Evolutionary conservation across 2,329 filamentous ascomycete genomes (phyloP).

Genomic region (Talaromyces amestolkiae): DNA sequence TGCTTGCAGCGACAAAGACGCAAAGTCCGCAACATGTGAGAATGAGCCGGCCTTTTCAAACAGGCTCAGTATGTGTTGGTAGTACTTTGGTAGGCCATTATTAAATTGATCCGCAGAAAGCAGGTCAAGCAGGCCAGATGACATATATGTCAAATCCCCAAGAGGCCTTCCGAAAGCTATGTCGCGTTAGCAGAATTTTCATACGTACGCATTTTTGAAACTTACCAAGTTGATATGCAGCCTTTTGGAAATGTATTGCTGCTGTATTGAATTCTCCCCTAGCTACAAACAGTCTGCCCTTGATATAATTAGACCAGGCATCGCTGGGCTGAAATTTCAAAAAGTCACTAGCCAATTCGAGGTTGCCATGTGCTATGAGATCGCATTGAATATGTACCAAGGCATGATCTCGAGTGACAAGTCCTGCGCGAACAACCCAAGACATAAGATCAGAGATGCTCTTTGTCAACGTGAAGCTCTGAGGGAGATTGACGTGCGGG

Average conservation of each 20-base stretch:
- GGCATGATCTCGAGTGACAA: constrained; percentile 55
- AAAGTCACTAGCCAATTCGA: constrained; percentile 65
- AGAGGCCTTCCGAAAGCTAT: constrained; percentile 44
- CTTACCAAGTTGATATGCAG: constrained; percentile 78
- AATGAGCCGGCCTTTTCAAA: constrained; percentile 76
- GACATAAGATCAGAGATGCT: constrained; percentile 46
- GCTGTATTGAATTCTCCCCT: constrained; percentile 72
- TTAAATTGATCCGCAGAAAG: constrained; percentile 68
- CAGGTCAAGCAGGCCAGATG: constrained; percentile 67
- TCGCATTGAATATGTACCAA: constrained; percentile 67
- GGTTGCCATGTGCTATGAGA: constrained; percentile 65
- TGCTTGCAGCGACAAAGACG: constrained; percentile 70
- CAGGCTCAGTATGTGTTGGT: constrained; percentile 77
- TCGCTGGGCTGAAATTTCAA: constrained; percentile 61
- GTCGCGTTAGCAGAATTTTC: constrained; percentile 14
- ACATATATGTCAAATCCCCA: constrained; percentile 47
- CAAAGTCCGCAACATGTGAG: constrained; percentile 81
- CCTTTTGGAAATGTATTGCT: constrained; percentile 73
- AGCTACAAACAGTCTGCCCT: constrained; percentile 73
- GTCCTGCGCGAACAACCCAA: constrained; percentile 52
- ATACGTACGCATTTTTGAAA: constrained; percentile 23
- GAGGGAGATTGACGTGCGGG: constrained; percentile 38
- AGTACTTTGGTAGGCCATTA: constrained; percentile 77
- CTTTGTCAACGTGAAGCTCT: constrained; percentile 44
- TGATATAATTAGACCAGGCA: constrained; percentile 70